Evolutionary conservation across 768 basidiomycete species (phyloP), one percentile per base, ranked within the genome.

Genomic region (Russula ochroleuca): DNA sequence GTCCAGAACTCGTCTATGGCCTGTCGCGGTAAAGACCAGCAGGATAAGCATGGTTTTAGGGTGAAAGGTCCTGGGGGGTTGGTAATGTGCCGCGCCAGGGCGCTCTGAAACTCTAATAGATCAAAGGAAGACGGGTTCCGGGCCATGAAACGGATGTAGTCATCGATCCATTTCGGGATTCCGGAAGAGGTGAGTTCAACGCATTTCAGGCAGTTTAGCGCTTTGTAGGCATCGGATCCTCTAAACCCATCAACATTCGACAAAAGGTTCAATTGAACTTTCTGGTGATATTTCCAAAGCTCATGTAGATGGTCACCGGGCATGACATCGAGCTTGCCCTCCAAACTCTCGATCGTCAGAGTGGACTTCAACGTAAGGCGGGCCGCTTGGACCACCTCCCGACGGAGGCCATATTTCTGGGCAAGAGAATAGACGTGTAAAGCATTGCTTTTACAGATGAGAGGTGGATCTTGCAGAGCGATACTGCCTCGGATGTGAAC

Each of bases 281-380:
- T 43, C n/a, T 13, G 47, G 23, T 63, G 56, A 37, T 57, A 63
- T 15, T 10, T 9, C 62, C 62, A 57, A 8, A 63, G 62, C 23
- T 63, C 41, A 45, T 51, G 33, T 1, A 63, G 55, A 57, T 41
- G n/a, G 5, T 28, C 51, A 6, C 51, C 57, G 13, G 57, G 51
- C 37, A 53, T 28, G n/a, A 35, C 10, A 31, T 59, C 37, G 2
- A 64, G 37, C 28, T 59, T 54, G 50, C 14, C 51, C 23, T 53
- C 35, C 23, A 64, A 3, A 23, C 35, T 19, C 37, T 64, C 57
- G 19, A 64, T 48, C 5, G 57, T 59, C 19, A 64, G 11, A n/a
- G 11, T 2, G 17, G 14, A 56, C 15, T 23, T 48, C 35, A 63
- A 25, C 2, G 62, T 57, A 11, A 57, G 31, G 17, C 62, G 21